Evolutionary conservation across 495 filamentous ascomycete genomes (phyloP), one percentile per base, ranked within the genome.

Genomic region (Penicilliopsis zonata): DNA sequence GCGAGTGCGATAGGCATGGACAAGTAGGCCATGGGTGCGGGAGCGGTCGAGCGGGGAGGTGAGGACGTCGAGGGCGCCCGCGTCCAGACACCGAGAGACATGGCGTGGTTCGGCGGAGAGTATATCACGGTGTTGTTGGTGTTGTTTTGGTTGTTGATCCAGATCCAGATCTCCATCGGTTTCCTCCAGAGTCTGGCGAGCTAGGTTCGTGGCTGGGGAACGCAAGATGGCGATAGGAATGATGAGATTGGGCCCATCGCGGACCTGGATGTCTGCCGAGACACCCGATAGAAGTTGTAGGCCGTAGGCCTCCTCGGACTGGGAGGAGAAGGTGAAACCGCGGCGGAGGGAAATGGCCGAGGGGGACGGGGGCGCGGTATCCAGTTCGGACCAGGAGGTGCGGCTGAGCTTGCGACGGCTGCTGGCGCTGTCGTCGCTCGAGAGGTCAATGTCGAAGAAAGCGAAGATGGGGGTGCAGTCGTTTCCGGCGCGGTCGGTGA

Each of bases 41-140:
- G 78, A 72, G 27, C 59, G 67, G 37, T 80, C 70, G 15, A 95
- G 51, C 4, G 88, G 87, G 40, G 77, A 81, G 1, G 72, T 68
- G 35, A 94, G 57, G 36, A 94, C 82, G 61, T 94, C 88, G 13
- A 80, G 61, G 8, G 88, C 88, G 28, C 88, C 88, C 14, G 74
- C 73, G 47, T 94, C 85, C 9, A 96, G 55, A 53, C 80, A 90
- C 41, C 65, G 70, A 34, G 78, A 67, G 26, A 71, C 57, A 13
- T 67, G 58, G 21, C 61, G 53, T 13, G 65, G 55, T 25, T 67
- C 59, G 10, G 59, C 41, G 4, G 53, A 47, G 14, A 56, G 26
- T 5, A 35, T 29, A 27, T 64, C 48, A 31, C 65, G 55, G 34
- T 18, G 46, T 41, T 40, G 63, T 48, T 50, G 64, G n/a, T n/a